phyloP scores from a whole-genome alignment of 345 rosid genomes.

The Eutrema yunnanense region DNA sequence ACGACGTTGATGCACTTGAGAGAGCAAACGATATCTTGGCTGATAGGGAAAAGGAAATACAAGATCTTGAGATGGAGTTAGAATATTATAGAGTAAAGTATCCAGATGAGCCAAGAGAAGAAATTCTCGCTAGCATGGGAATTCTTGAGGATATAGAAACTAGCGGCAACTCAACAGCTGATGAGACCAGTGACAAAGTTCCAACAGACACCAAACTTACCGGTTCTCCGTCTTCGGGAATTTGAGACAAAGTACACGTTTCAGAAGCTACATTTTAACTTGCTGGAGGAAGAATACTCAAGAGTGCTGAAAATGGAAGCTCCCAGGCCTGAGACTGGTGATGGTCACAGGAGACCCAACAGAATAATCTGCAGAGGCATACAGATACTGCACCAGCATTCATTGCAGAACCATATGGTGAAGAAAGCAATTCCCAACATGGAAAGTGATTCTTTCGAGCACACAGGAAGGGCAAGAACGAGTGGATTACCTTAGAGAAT shows the following conservation, averaged over 20 bases:
- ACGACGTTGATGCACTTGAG: conserved; percentile 60
- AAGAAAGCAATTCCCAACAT: conserved; percentile 11
- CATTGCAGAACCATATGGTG: conserved; percentile 12
- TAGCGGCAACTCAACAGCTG: neutral
- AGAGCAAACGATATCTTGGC: conserved; percentile 60
- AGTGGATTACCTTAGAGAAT: conserved; percentile 30
- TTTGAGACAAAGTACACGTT: conserved; percentile 34
- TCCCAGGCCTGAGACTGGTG: conserved; percentile 16
- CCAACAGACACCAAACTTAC: conserved; percentile 23
- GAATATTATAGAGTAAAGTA: conserved; percentile 44
- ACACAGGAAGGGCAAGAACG: neutral
- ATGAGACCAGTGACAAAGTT: conserved; percentile 13
- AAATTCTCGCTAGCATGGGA: conserved; percentile 25
- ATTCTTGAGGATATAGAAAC: conserved; percentile 15
- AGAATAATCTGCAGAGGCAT: conserved; percentile 22
- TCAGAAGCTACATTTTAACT: conserved; percentile 33
- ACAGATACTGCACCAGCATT: conserved; percentile 6
- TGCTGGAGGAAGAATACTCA: conserved; percentile 10
- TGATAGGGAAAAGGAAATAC: conserved; percentile 63
- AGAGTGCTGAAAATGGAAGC: conserved; percentile 21
- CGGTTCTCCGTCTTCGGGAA: conserved; percentile 19
- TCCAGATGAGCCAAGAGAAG: conserved; percentile 34
- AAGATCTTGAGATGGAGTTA: conserved; percentile 67
- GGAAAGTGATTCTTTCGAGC: conserved; percentile 22
- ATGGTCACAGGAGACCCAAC: conserved; percentile 13